These are phyloP conservation scores for Irpex sp. DNA, from an alignment of 1,284 basidiomycete genomes.

Conservation along the genomic window DNA sequence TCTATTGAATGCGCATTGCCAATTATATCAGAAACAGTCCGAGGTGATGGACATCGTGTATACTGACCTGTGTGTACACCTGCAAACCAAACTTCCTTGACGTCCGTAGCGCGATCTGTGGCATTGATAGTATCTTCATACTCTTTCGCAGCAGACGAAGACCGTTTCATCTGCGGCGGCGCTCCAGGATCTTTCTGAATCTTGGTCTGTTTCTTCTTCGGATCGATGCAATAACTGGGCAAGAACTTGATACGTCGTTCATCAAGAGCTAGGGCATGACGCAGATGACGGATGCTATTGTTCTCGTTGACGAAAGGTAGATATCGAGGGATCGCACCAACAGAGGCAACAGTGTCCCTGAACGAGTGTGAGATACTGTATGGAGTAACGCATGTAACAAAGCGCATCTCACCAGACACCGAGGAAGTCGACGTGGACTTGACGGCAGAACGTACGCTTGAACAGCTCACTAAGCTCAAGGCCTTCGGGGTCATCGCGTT, in stretches of 20 bases:
- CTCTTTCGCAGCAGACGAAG: background rate
- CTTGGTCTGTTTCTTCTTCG: background rate
- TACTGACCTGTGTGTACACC: slow-evolving; percentile 16
- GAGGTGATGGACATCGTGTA: background rate
- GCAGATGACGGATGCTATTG: slow-evolving; percentile 30
- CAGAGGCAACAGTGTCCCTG: slow-evolving; percentile 34
- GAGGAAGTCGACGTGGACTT: slow-evolving; percentile 32
- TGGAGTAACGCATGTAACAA: slow-evolving; percentile 3
- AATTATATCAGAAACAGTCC: too few species aligned
- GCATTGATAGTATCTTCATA: slow-evolving; percentile 8
- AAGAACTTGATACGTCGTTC: slow-evolving; percentile 28
- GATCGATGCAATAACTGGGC: slow-evolving; percentile 11
- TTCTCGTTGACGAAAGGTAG: slow-evolving; percentile 37
- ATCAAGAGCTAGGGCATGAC: slow-evolving; percentile 40
- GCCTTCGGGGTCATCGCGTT: slow-evolving; percentile 23
- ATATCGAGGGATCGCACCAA: slow-evolving; percentile 31
- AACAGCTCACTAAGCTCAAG: slow-evolving; percentile 25
- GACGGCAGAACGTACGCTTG: slow-evolving; percentile 31
- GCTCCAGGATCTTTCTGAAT: background rate
- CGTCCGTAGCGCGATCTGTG: slow-evolving; percentile 6
- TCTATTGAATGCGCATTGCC: slow-evolving; percentile 25
- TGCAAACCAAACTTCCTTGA: slow-evolving; percentile 19
- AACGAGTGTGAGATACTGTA: slow-evolving; percentile 4
- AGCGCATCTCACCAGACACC: slow-evolving; percentile 24
- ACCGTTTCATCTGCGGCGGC: background rate